phyloP scores from a whole-genome alignment of 306 rosid species.

The Vigna reflexopilosa region DNA sequence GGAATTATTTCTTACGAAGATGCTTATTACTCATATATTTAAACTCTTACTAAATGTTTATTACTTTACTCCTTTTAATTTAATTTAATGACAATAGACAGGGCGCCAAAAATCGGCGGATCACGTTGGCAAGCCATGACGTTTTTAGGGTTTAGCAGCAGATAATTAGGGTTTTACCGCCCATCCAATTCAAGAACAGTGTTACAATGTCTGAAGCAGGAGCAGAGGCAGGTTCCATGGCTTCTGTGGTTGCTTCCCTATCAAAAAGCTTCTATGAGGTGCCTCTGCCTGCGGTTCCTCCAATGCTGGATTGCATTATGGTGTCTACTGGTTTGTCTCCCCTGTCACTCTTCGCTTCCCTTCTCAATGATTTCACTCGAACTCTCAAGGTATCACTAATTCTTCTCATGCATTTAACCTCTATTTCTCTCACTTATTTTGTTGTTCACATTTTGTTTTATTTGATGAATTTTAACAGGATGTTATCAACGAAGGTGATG shows the following conservation, averaged over 20 bases:
- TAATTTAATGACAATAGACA: no score
- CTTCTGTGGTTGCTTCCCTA: constrained; percentile 59
- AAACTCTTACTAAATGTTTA: no score
- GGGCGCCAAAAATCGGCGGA: constrained; percentile 40
- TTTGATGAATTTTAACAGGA: constrained; percentile 55
- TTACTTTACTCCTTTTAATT: no score
- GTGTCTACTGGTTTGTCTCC: constrained; percentile 71
- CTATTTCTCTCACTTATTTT: background rate
- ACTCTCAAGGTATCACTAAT: constrained; percentile 56
- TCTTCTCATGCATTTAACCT: background rate
- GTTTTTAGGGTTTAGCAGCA: constrained; percentile 39
- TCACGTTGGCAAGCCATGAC: background rate
- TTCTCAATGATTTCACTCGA: constrained; percentile 60
- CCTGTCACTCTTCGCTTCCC: constrained; percentile 60
- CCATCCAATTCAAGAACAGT: background rate
- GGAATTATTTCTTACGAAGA: no score
- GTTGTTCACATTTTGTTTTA: constrained; percentile 17
- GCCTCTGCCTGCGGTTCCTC: constrained; percentile 74
- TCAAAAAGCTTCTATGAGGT: constrained; percentile 66
- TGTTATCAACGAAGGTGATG: constrained; percentile 47
- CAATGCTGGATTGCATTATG: constrained; percentile 75
- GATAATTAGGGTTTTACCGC: constrained; percentile 41
- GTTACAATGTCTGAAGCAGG: constrained; percentile 49
- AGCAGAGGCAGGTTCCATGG: constrained; percentile 49
- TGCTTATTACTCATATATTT: no score